phyloP scores from a whole-genome alignment of 2,329 filamentous ascomycete genomes.

The Escovopsis weberi region DNA sequence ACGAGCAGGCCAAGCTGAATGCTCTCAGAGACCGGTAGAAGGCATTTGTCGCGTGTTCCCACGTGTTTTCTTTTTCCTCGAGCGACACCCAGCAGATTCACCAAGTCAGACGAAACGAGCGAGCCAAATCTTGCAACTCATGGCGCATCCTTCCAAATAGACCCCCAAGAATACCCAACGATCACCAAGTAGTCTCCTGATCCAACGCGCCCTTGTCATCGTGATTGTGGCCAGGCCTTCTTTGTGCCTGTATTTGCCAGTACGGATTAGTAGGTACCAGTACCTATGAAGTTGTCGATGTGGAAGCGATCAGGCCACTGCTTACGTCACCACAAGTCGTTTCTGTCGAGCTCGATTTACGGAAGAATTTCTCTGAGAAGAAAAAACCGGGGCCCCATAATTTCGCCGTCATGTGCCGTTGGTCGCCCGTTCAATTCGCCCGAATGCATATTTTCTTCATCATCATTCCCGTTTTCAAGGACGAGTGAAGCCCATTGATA shows the following conservation, averaged over 20 bases:
- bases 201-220: too few relatives aligned
- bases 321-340: neutral
- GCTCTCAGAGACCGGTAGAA: constrained; percentile 2
- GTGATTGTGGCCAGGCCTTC: too few relatives aligned
- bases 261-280: too few relatives aligned
- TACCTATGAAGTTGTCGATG: too few relatives aligned
- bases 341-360: neutral
- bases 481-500: constrained; percentile 5
- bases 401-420: constrained; percentile 3
- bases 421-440: constrained; percentile 16
- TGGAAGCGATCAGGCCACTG: neutral
- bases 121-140: neutral
- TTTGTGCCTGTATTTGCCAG: too few relatives aligned
- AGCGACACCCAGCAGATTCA: neutral
- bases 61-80: neutral
- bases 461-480: constrained; percentile 10
- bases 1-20: constrained; percentile 22
- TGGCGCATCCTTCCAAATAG: neutral
- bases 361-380: neutral
- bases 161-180: neutral
- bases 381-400: neutral
- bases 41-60: neutral
- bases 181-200: too few relatives aligned
- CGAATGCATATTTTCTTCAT: constrained; percentile 9
- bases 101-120: neutral